A percentile compares a stretch with the other conserved stretches of the same genome.
These are phyloP conservation scores for Parietichytrium sp. DNA, from an alignment of 108 stramenopile species.

Conservation along the genomic window DNA sequence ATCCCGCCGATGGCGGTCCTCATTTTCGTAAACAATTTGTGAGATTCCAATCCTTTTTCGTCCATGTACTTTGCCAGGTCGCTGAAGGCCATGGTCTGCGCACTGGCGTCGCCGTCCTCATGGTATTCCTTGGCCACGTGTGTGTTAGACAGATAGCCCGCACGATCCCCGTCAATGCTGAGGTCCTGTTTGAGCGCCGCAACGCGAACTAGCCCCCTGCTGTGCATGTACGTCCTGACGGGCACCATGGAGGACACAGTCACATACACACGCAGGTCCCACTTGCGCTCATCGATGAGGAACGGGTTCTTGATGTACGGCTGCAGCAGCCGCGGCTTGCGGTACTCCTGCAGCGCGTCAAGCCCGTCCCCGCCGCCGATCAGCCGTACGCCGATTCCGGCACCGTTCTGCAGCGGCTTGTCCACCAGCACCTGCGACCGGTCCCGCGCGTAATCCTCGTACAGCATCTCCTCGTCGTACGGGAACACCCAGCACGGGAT, in stretches of 20 bases:
- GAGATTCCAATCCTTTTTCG: background rate
- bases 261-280: conserved; percentile 20
- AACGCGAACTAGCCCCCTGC: conserved; percentile 6
- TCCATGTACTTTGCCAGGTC: background rate
- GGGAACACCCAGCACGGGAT: conserved; percentile 9
- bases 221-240: background rate
- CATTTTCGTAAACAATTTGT: background rate
- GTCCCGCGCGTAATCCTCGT: background rate
- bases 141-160: background rate
- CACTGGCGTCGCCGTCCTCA: background rate
- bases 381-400: background rate
- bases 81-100: background rate
- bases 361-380: background rate
- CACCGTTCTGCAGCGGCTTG: background rate
- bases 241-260: conserved; percentile 24
- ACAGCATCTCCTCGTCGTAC: background rate
- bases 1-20: background rate
- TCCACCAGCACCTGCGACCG: background rate
- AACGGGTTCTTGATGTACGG: background rate
- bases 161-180: background rate
- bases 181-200: background rate
- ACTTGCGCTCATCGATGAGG: conserved; percentile 16
- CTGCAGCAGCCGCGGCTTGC: background rate
- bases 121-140: background rate
- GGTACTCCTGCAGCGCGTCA: too few species aligned